Evolutionary conservation across 345 rosid genomes (phyloP), one percentile per base, ranked within the genome.

Genomic region (Boechera divaricarpa): DNA sequence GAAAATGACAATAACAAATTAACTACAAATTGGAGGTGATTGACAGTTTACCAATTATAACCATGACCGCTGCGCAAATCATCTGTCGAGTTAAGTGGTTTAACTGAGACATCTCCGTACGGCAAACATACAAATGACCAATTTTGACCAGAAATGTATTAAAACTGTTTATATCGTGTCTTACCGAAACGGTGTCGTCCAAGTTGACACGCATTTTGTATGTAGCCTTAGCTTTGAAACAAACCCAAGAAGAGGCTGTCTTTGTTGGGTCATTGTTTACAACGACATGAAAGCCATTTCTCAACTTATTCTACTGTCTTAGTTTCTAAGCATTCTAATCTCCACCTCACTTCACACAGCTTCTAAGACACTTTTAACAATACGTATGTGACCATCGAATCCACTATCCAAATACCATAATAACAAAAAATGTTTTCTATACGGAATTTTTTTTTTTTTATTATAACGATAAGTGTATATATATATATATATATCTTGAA

Each of bases 221-320:
- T 18, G 42, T 47, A 62, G 70, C 66, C 80, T 21, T 77, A 45
- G 72, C 76, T 77, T 77, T 70, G 60, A 70, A 70, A 77, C 76
- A 77, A 70, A 45, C 10, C 63, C 42, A 63, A 69, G 52, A 51
- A 45, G 38, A 70, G 54, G 45, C 59, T 70, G 71, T 70, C 76
- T 70, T 63, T 70, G 75, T 51, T 69, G 63, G 49, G 62, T 76
- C 74, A 69, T 69, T 51, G 80, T 77, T 44, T 45, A 56, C 67
- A 77, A 70, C 72, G 71, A 77, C 67, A 51, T 70, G 80, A 77
- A 77, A 77, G 80, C 80, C 76, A 77, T 77, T 77, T 77, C 72
- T 71, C 80, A 77, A 77, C 80, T 52, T 63, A 35, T 69, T 63
- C 5, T 35, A 42, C 32, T 70, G 36, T 57, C 80, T 77, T 77